Evolutionary conservation across 768 basidiomycete species (phyloP), one percentile per base, ranked within the genome.

Genomic region (Dacryopinax primogenitus): DNA sequence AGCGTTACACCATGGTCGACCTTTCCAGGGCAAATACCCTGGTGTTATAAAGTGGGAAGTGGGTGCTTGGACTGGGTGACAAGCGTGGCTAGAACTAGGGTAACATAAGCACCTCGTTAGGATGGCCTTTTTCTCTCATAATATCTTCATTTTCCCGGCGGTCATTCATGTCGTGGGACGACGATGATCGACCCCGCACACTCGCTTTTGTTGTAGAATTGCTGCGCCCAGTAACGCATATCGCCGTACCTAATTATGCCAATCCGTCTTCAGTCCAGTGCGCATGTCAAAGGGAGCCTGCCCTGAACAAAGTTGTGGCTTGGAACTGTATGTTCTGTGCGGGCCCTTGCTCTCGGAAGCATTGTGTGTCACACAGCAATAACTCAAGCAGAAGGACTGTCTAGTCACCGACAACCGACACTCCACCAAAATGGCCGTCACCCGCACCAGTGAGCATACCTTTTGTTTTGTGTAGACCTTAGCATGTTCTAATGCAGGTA

Each of bases 361-460:
- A 58, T 58, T 58, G 26, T 28, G 51, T 13, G 4, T n/a, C 37
- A 39, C n/a, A n/a, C n/a, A 39, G 37, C 26, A 30, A 30, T 58
- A 26, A 15, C 30, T 44, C 41, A 23, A 23, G 51, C 51, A 28
- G 13, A 47, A 9, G 13, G 45, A 28, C 51, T 7, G 26, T 39
- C 37, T 6, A 58, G 51, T 28, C 51, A 58, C 51, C 51, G 51
- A 58, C 51, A 58, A 58, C 51, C 51, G 51, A 58, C 51, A 58
- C 9, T 37, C 36, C 11, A 47, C 32, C 51, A 58, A 58, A 30
- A 58, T 58, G 51, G 51, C 51, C 23, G 26, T 26, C 33, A 45
- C 26, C 63, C 66, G 63, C 63, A 63, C 62, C 58, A 65, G 65
- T 65, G 65, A 65, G 51, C 51, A 11, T 39, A 39, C 12, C 26